Conservation (phyloP, 768 basidiomycete species). For the Russula virescens region DNA sequence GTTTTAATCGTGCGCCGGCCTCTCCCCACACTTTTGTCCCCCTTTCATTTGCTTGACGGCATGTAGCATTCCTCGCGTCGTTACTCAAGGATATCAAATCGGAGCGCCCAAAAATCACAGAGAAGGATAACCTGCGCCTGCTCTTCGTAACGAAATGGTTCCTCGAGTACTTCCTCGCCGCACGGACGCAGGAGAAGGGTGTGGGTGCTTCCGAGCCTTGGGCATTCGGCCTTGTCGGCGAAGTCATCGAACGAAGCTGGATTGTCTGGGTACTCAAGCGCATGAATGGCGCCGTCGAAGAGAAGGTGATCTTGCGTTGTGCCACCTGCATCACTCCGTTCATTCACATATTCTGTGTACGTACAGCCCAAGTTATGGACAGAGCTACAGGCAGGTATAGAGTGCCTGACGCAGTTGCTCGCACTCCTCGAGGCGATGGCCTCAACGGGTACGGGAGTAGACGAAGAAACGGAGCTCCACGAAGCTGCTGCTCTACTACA, state of each 20-base stretch:
- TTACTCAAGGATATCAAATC: slow-evolving; percentile 91
- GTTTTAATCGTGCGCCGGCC: slow-evolving; percentile 76
- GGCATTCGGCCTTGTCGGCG: slow-evolving; percentile 71
- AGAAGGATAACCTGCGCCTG: slow-evolving; percentile 88
- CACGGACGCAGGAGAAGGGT: slow-evolving; percentile 39
- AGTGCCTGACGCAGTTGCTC: slow-evolving; percentile 89
- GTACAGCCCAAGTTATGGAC: slow-evolving; percentile 87
- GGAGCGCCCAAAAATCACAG: slow-evolving; percentile 87
- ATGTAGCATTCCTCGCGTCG: slow-evolving; percentile 76
- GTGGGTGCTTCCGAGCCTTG: slow-evolving; percentile 40
- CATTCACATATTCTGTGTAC: neutral
- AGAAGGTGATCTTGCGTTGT: slow-evolving; percentile 52
- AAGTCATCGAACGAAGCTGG: slow-evolving; percentile 81
- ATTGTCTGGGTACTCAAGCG: slow-evolving; percentile 87
- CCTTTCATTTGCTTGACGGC: neutral
- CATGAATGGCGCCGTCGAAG: slow-evolving; percentile 85
- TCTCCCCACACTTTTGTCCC: slow-evolving; percentile 14
- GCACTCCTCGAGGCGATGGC: slow-evolving; percentile 85
- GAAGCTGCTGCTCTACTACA: slow-evolving; percentile 81
- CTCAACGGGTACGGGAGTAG: slow-evolving; percentile 42
- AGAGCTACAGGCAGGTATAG: slow-evolving; percentile 89
- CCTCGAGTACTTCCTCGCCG: slow-evolving; percentile 77
- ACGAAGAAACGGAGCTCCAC: slow-evolving; percentile 33
- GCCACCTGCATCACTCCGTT: neutral
- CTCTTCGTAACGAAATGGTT: slow-evolving; percentile 89